Conservation (phyloP, 352 stramenopile genomes). For the Globisporangium mamillatum region DNA sequence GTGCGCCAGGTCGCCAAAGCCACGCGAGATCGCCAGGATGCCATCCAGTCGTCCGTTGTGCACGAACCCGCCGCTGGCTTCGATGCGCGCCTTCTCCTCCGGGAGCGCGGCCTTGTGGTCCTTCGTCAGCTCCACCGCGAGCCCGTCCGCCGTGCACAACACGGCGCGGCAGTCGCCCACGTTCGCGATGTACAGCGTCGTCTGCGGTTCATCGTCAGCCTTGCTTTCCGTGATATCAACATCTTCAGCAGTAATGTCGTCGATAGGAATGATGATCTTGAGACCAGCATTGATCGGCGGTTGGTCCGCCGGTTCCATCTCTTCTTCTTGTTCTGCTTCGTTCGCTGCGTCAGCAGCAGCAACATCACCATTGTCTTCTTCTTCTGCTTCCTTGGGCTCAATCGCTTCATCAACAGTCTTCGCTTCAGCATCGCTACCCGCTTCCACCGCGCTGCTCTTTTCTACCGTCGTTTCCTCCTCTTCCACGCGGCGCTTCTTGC, state of each 20-base stretch:
- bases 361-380: not conserved
- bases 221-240: slow-evolving; percentile 5
- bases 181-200: slow-evolving; percentile 80
- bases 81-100: slow-evolving; percentile 77
- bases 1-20: slow-evolving; percentile 88
- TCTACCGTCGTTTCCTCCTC: not conserved
- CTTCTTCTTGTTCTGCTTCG: not conserved
- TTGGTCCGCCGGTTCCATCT: not conserved
- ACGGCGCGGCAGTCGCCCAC: slow-evolving; percentile 90
- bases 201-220: slow-evolving; percentile 31
- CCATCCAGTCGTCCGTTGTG: slow-evolving; percentile 88
- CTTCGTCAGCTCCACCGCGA: slow-evolving; percentile 76
- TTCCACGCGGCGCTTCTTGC: slow-evolving; percentile 15
- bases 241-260: not conserved
- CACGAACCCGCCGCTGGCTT: slow-evolving; percentile 79
- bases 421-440: slow-evolving; percentile 7
- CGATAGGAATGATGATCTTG: not conserved
- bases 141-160: slow-evolving; percentile 66
- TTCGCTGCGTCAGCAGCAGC: not conserved
- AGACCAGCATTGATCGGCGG: not conserved
- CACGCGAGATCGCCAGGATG: slow-evolving; percentile 83
- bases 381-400: not conserved
- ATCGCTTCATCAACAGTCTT: not conserved
- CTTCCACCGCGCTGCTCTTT: slow-evolving; percentile 9
- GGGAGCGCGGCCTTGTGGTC: slow-evolving; percentile 87